Evolutionary conservation across 2,329 filamentous ascomycete genomes (phyloP).

Genomic region (Karstenula rhodostoma): DNA sequence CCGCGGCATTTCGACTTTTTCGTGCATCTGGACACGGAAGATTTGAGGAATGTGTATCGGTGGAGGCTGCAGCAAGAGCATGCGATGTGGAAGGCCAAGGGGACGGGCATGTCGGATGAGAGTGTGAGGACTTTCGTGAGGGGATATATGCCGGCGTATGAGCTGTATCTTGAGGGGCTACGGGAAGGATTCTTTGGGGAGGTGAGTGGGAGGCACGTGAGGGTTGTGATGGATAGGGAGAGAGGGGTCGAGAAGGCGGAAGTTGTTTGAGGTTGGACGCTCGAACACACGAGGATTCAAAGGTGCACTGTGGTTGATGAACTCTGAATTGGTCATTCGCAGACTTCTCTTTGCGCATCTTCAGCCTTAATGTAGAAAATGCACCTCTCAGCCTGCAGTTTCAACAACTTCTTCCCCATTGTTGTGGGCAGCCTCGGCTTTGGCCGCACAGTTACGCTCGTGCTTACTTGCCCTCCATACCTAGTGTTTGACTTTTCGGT

Average conservation of each 20-base stretch:
- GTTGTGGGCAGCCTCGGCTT: constrained; percentile 48
- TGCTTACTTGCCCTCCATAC: constrained; percentile 59
- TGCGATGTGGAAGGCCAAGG: constrained; percentile 70
- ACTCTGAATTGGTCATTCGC: background rate
- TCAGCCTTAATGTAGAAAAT: constrained; percentile 45
- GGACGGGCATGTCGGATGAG: constrained; percentile 82
- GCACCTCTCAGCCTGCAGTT: constrained; percentile 18
- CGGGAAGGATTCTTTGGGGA: constrained; percentile 58
- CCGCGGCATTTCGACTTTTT: constrained; percentile 63
- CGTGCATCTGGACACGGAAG: constrained; percentile 75
- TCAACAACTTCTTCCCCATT: constrained; percentile 45
- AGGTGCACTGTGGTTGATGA: background rate
- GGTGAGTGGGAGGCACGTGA: constrained; percentile 57
- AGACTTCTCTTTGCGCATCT: constrained; percentile 4
- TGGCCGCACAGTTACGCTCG: constrained; percentile 45
- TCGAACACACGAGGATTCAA: background rate
- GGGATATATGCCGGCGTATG: constrained; percentile 65
- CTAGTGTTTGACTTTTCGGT: constrained; percentile 54
- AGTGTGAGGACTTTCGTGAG: constrained; percentile 80
- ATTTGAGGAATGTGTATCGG: constrained; percentile 78
- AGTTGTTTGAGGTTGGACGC: constrained; percentile 26
- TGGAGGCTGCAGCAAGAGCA: constrained; percentile 87
- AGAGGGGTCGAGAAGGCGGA: constrained; percentile 53
- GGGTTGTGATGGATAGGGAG: constrained; percentile 59
- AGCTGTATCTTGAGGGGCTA: constrained; percentile 61